phyloP scores from a whole-genome alignment of 768 basidiomycete species.

The Collybia mongolica region DNA sequence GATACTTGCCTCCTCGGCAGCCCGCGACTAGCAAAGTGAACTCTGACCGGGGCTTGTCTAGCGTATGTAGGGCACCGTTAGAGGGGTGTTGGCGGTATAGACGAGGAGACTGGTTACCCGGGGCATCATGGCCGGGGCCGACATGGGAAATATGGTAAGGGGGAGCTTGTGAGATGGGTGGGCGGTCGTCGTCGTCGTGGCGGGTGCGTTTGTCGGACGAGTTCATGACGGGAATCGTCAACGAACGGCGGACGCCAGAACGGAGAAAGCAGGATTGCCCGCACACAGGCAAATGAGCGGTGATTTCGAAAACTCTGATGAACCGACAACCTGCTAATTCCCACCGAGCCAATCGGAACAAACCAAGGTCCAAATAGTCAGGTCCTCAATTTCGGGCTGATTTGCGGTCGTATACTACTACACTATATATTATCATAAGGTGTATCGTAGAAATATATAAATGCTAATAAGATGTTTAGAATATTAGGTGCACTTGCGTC shows the following conservation, averaged over 20 bases:
- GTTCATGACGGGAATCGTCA: conserved; percentile 52
- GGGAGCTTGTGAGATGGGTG: conserved; percentile 18
- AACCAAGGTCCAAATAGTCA: conserved; percentile 32
- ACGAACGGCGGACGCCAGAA: conserved; percentile 44
- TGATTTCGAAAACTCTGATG: conserved; percentile 59
- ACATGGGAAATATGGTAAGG: conserved; percentile 19
- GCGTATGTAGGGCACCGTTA: conserved; percentile 15
- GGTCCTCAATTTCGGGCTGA: conserved; percentile 17
- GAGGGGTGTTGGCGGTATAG: conserved; percentile 13
- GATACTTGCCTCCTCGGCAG: conserved; percentile 59
- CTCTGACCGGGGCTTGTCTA: conserved; percentile 37
- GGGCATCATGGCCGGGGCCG: conserved; percentile 28
- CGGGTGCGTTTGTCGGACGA: conserved; percentile 48
- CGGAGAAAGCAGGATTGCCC: conserved; percentile 57
- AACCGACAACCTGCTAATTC: conserved; percentile 46
- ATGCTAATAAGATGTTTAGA: too few species aligned
- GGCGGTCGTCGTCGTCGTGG: conserved; percentile 40
- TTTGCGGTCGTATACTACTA: conserved; percentile 11
- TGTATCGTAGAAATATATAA: conserved; percentile 20
- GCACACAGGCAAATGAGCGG: conserved; percentile 64
- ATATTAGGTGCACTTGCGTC: too few species aligned
- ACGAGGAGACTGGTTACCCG: conserved; percentile 28
- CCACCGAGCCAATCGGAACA: conserved; percentile 71
- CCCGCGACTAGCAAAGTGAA: conserved; percentile 81
- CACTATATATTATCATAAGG: conserved; percentile 11